Percentiles rank a stretch among this genome's conserved stretches.
These are phyloP conservation scores for Conoideocrella luteorostrata DNA, from an alignment of 2,329 filamentous ascomycete species.

Conservation along the genomic window DNA sequence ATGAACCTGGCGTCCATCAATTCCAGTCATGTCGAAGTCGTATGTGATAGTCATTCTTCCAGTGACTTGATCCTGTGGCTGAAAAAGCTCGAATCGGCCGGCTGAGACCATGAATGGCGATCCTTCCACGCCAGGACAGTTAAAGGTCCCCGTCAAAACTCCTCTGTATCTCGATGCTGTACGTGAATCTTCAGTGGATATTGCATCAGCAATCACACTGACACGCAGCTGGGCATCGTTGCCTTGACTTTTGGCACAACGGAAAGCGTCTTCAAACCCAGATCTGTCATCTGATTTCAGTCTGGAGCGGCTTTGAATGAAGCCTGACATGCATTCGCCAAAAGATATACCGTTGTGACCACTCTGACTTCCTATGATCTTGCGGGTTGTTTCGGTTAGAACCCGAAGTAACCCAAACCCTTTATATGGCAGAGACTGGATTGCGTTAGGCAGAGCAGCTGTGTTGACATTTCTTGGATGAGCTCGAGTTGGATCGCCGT, in stretches of 20 bases:
- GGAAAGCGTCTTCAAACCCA: slow-evolving; percentile 48
- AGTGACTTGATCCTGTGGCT: slow-evolving; percentile 43
- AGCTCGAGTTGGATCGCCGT: slow-evolving; percentile 41
- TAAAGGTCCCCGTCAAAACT: slow-evolving; percentile 53
- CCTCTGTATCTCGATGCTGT: slow-evolving; percentile 17
- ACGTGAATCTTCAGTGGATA: slow-evolving; percentile 24
- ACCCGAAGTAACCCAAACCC: too few relatives aligned
- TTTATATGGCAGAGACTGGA: too few relatives aligned
- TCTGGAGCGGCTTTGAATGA: slow-evolving; percentile 41
- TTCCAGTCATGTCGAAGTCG: slow-evolving; percentile 53
- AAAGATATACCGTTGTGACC: slow-evolving; percentile 39
- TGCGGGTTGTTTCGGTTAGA: too few relatives aligned
- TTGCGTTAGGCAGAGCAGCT: too few relatives aligned
- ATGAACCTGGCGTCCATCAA: slow-evolving; percentile 44
- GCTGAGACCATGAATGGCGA: slow-evolving; percentile 55
- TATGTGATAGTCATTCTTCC: slow-evolving; percentile 56
- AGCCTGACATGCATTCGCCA: slow-evolving; percentile 59
- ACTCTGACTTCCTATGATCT: background rate
- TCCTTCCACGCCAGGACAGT: slow-evolving; percentile 26
- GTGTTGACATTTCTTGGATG: slow-evolving; percentile 15
- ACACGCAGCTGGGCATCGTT: slow-evolving; percentile 54
- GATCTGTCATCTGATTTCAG: slow-evolving; percentile 38
- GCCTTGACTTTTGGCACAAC: slow-evolving; percentile 45
- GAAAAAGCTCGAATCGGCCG: slow-evolving; percentile 53
- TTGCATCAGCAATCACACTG: slow-evolving; percentile 42